phyloP scores from a whole-genome alignment of 306 rosid species.

The Prunus fruticosa region DNA sequence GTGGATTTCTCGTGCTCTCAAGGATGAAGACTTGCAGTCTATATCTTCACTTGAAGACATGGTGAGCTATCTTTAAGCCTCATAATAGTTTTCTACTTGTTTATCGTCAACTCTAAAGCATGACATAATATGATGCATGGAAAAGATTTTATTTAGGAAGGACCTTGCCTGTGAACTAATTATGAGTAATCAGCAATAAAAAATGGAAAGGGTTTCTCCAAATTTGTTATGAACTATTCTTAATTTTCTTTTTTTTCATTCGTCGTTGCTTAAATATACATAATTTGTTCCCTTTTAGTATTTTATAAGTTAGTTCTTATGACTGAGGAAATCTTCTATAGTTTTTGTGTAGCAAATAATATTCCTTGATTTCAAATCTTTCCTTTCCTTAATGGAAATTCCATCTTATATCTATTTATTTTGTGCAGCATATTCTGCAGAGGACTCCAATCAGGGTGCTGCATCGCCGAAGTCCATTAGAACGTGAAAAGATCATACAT shows the following conservation, averaged over 20 bases:
- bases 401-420: background rate
- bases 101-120: background rate
- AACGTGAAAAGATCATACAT: constrained; percentile 85
- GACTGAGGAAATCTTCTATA: background rate
- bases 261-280: background rate
- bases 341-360: background rate
- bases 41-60: constrained; percentile 55
- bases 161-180: no score
- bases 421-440: constrained; percentile 67
- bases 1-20: constrained; percentile 80
- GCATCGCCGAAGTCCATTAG: constrained; percentile 93
- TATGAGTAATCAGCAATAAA: no score
- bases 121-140: background rate
- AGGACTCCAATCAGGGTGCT: constrained; percentile 93
- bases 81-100: background rate
- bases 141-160: background rate
- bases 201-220: no score
- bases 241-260: no score
- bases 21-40: constrained; percentile 56
- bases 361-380: background rate
- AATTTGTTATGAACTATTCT: background rate
- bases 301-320: background rate
- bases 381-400: background rate
- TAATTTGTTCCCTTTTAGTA: background rate
- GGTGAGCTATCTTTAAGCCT: constrained; percentile 29